These are phyloP conservation scores for Aspergillus fijiensis DNA, from an alignment of 2,329 filamentous ascomycete genomes.

Conservation along the genomic window DNA sequence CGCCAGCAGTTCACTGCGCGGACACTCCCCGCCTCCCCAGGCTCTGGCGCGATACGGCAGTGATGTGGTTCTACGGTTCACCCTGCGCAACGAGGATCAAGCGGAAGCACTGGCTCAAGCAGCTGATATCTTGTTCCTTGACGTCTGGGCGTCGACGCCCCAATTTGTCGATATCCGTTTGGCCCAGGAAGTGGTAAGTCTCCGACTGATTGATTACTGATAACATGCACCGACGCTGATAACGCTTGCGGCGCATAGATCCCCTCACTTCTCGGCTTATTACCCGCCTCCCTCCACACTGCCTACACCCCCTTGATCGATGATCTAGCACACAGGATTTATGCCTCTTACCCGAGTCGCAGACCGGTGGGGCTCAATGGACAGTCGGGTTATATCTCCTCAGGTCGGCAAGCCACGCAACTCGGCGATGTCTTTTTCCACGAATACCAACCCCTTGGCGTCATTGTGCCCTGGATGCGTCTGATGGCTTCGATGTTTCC, in stretches of 20 bases:
- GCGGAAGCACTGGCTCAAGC: slow-evolving; percentile 71
- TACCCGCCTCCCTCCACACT: slow-evolving; percentile 71
- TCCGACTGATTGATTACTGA: background rate
- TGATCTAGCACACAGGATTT: slow-evolving; percentile 74
- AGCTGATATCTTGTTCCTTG: slow-evolving; percentile 72
- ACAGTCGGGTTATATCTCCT: slow-evolving; percentile 30
- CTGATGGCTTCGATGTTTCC: slow-evolving; percentile 88
- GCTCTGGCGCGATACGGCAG: slow-evolving; percentile 63
- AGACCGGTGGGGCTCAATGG: slow-evolving; percentile 30
- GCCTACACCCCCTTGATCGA: slow-evolving; percentile 75
- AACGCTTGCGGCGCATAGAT: slow-evolving; percentile 44
- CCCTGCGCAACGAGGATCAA: slow-evolving; percentile 67
- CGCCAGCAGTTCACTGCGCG: slow-evolving; percentile 21
- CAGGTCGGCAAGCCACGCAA: slow-evolving; percentile 33
- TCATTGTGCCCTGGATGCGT: slow-evolving; percentile 87
- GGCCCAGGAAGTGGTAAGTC: slow-evolving; percentile 67
- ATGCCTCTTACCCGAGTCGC: slow-evolving; percentile 67
- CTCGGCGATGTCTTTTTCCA: slow-evolving; percentile 76
- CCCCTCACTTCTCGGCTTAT: slow-evolving; percentile 71
- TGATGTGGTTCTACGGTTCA: slow-evolving; percentile 88
- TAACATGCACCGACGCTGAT: background rate
- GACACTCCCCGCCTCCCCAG: slow-evolving; percentile 35
- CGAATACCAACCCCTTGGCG: slow-evolving; percentile 84
- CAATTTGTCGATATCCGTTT: slow-evolving; percentile 84
- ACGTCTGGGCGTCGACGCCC: slow-evolving; percentile 83